Evolutionary conservation across 176 grass and related monocot genomes (phyloP).

Genomic region (Aegilops sharonensis): DNA sequence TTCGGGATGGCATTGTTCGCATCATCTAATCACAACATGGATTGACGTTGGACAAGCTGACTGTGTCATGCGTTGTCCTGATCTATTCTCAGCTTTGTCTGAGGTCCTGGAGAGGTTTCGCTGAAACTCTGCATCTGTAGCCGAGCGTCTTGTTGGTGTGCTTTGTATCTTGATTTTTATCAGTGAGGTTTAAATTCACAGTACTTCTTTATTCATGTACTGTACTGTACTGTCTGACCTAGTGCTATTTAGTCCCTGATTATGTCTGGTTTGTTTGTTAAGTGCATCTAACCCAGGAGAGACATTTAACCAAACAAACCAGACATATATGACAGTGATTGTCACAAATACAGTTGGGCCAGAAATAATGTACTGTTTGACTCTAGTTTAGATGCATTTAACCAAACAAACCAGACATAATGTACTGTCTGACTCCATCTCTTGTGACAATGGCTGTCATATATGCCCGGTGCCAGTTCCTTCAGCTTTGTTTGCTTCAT

Average conservation of each 20-base stretch:
- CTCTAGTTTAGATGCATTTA: too few relatives aligned
- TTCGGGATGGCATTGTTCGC: too few relatives aligned
- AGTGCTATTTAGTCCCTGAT: conserved; percentile 7
- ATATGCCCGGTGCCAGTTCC: too few relatives aligned
- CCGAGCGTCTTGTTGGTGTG: neutral
- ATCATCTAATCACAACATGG: neutral
- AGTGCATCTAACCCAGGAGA: too few relatives aligned
- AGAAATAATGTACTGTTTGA: too few relatives aligned
- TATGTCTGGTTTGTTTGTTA: neutral
- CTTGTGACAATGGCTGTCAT: too few relatives aligned
- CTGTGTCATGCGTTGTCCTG: neutral
- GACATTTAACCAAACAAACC: too few relatives aligned
- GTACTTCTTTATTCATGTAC: neutral
- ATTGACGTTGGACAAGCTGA: neutral
- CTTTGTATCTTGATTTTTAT: conserved; percentile 22
- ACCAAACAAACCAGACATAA: too few relatives aligned
- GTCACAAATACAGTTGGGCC: too few relatives aligned
- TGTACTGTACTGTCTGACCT: neutral
- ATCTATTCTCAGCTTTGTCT: neutral
- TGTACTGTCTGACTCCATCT: too few relatives aligned
- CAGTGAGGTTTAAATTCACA: neutral
- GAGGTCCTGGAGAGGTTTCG: neutral
- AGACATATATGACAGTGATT: too few relatives aligned
- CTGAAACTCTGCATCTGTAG: neutral
- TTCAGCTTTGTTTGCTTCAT: neutral